Conservation (phyloP, 2,329 filamentous ascomycete genomes). For the Cladophialophora immunda region DNA sequence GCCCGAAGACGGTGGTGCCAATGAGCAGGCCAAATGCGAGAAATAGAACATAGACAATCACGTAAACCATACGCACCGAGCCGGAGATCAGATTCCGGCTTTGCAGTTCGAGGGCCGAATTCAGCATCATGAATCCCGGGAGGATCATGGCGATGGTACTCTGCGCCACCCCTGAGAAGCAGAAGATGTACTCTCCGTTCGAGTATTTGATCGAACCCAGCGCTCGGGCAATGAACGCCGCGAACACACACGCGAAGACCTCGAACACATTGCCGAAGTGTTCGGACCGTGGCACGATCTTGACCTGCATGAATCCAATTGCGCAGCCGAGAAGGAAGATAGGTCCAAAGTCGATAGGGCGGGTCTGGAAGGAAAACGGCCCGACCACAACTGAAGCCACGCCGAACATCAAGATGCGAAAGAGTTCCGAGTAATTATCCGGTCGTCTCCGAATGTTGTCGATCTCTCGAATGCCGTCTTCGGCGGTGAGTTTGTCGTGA, state of each 20-base stretch:
- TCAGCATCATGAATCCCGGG: constrained; percentile 71
- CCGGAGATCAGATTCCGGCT: constrained; percentile 74
- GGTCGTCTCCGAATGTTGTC: constrained; percentile 65
- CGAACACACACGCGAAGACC: constrained; percentile 69
- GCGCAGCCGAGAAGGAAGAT: constrained; percentile 80
- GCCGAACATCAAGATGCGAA: constrained; percentile 73
- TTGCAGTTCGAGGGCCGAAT: constrained; percentile 71
- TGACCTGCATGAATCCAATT: constrained; percentile 50
- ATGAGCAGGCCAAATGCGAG: constrained; percentile 77
- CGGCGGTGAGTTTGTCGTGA: constrained; percentile 56
- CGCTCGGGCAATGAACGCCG: constrained; percentile 73
- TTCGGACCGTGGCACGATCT: constrained; percentile 74
- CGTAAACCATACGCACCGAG: constrained; percentile 77
- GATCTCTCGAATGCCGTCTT: constrained; percentile 54
- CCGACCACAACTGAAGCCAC: constrained; percentile 78
- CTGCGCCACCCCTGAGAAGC: constrained; percentile 75
- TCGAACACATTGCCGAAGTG: constrained; percentile 72
- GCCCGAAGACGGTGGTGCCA: constrained; percentile 70
- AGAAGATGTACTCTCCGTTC: constrained; percentile 64
- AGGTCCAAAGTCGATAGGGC: constrained; percentile 79
- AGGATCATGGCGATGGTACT: constrained; percentile 76
- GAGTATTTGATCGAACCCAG: constrained; percentile 69
- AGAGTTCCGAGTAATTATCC: constrained; percentile 63
- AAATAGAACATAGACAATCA: constrained; percentile 76
- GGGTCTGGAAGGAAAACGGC: constrained; percentile 80